These are phyloP conservation scores for Cudoniella acicularis DNA, from an alignment of 495 filamentous ascomycete species.

Conservation along the genomic window DNA sequence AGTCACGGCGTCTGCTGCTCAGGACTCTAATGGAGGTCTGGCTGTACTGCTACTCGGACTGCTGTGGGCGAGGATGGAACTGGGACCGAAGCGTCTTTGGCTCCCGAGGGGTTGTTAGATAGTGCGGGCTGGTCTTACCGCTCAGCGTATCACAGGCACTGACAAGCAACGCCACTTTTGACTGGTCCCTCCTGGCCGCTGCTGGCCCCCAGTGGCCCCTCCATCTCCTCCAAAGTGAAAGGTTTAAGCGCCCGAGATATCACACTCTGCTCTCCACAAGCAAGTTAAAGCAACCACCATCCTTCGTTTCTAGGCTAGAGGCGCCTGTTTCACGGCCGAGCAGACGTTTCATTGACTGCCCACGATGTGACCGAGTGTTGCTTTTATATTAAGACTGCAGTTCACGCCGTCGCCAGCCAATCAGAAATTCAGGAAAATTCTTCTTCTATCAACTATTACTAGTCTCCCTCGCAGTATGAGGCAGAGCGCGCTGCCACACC, in stretches of 20 bases:
- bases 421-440: neutral
- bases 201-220: neutral
- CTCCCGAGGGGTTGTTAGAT: neutral
- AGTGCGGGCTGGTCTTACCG: too few relatives aligned
- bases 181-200: conserved; percentile 8
- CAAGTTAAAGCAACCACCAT: too few relatives aligned
- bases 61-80: neutral
- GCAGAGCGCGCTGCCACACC: too few relatives aligned
- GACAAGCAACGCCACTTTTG: too few relatives aligned
- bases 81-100: neutral
- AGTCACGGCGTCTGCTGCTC: conserved; percentile 15
- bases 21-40: conserved; percentile 12
- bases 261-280: too few relatives aligned
- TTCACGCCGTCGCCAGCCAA: neutral
- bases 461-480: too few relatives aligned
- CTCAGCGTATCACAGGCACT: too few relatives aligned
- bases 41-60: conserved; percentile 9
- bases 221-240: neutral
- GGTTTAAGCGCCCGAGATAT: neutral
- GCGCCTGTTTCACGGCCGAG: conserved; percentile 24
- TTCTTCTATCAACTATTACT: too few relatives aligned
- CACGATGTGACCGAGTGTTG: conserved; percentile 15
- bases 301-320: neutral
- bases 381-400: conserved; percentile 9
- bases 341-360: conserved; percentile 19